Evolutionary conservation across 1,139 yeast species (phyloP).

Genomic region (Sugiyamaella xylanicola): DNA sequence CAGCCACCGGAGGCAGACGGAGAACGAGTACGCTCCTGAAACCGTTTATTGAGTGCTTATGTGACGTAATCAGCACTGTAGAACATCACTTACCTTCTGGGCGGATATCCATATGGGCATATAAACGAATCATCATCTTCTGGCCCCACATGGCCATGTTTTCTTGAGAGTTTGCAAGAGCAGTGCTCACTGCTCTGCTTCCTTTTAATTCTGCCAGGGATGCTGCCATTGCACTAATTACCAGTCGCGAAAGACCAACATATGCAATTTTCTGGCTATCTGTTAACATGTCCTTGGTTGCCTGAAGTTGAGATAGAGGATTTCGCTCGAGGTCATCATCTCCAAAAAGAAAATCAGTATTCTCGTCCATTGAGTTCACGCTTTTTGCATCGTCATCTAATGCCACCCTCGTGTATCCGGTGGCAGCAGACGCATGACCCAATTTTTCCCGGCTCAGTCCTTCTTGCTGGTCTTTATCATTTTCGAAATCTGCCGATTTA

Average conservation of each 20-base stretch:
- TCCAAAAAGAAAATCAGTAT: constrained; percentile 79
- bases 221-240: constrained; percentile 79
- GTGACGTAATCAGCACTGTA: no score
- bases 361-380: constrained; percentile 65
- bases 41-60: no score
- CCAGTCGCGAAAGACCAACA: constrained; percentile 77
- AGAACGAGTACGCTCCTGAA: no score
- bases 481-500: constrained; percentile 21
- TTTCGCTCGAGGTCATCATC: constrained; percentile 51
- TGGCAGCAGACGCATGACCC: constrained; percentile 35
- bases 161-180: constrained; percentile 70
- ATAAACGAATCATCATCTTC: constrained; percentile 67
- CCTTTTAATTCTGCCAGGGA: constrained; percentile 64
- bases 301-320: constrained; percentile 66
- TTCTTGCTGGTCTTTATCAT: constrained; percentile 29
- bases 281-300: constrained; percentile 78
- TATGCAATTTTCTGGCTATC: constrained; percentile 92
- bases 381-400: constrained; percentile 86
- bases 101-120: constrained; percentile 75
- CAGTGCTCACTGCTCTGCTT: constrained; percentile 48
- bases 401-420: constrained; percentile 88
- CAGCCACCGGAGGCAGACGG: no score
- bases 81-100: constrained; percentile 51
- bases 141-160: constrained; percentile 87
- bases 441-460: constrained; percentile 30